phyloP scores from a whole-genome alignment of 1,139 yeast species.

The Candida albicans region DNA sequence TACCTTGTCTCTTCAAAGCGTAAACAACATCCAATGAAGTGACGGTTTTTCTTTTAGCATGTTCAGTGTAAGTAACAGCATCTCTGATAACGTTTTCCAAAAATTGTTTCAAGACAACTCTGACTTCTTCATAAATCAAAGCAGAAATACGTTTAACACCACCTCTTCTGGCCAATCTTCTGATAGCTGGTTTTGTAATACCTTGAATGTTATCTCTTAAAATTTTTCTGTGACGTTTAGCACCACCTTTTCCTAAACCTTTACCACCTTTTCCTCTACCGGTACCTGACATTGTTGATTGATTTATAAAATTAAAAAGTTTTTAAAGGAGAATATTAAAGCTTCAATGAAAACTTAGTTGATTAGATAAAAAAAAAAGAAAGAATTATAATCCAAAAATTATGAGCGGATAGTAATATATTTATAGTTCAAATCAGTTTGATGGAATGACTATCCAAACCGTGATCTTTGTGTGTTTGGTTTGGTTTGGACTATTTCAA shows the following conservation, averaged over 20 bases:
- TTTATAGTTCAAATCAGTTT: background rate
- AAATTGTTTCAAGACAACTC: slow-evolving; percentile 95
- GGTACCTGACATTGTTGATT: slow-evolving; percentile 27
- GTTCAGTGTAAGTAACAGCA: slow-evolving; percentile 98
- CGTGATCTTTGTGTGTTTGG: slow-evolving; percentile 4
- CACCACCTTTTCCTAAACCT: slow-evolving; percentile 99
- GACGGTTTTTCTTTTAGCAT: slow-evolving; percentile 99
- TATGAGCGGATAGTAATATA: background rate
- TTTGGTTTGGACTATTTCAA: no score
- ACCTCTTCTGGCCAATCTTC: slow-evolving; percentile 99
- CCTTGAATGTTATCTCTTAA: slow-evolving; percentile 99
- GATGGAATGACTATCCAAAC: background rate
- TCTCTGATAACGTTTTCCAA: slow-evolving; percentile 97
- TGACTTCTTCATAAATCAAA: slow-evolving; percentile 97
- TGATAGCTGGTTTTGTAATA: slow-evolving; percentile 99
- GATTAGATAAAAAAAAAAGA: background rate
- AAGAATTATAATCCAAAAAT: background rate
- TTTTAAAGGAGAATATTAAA: background rate
- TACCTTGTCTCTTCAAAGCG: slow-evolving; percentile 99
- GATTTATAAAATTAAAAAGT: background rate
- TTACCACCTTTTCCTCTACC: slow-evolving; percentile 99
- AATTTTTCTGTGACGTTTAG: slow-evolving; percentile 99
- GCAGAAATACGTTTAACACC: slow-evolving; percentile 99
- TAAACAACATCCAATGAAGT: slow-evolving; percentile 98
- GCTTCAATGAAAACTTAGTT: background rate